A percentile compares a stretch with the other conserved stretches of the same genome.
These are phyloP conservation scores for Ogataea trehalophila DNA, from an alignment of 805 yeast species.

Conservation along the genomic window DNA sequence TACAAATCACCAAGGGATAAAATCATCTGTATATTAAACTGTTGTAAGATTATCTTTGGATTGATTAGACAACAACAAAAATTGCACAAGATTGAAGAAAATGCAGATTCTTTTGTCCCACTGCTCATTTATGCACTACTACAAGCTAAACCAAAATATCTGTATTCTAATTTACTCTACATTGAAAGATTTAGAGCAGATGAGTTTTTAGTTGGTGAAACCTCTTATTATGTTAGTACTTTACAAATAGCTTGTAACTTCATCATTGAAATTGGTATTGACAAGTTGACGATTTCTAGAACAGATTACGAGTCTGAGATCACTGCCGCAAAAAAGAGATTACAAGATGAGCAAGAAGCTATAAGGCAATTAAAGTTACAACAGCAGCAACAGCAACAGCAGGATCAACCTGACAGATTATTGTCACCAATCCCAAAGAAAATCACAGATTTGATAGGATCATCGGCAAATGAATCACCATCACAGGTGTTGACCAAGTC, in stretches of 20 bases:
- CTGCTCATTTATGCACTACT: conserved; percentile 73
- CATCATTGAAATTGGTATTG: conserved; percentile 53
- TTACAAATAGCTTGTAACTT: conserved; percentile 84
- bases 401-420: conserved; percentile 6
- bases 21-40: conserved; percentile 82
- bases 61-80: conserved; percentile 56
- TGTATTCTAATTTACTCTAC: conserved; percentile 77
- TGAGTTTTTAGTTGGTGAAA: conserved; percentile 78
- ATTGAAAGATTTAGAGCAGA: conserved; percentile 80
- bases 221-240: conserved; percentile 88
- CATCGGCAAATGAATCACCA: conserved; percentile 27
- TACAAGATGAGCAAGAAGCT: conserved; percentile 27
- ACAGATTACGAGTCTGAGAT: conserved; percentile 53
- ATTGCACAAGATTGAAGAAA: conserved; percentile 52
- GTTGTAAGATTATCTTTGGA: conserved; percentile 90
- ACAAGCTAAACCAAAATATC: conserved; percentile 55
- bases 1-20: conserved; percentile 95
- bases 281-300: conserved; percentile 55
- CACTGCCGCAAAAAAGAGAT: conserved; percentile 37
- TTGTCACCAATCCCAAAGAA: conserved; percentile 24
- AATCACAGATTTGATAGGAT: conserved; percentile 21
- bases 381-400: conserved; percentile 5
- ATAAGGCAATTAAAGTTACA: conserved; percentile 8
- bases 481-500: conserved; percentile 32
- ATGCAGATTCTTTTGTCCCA: conserved; percentile 95